These are phyloP conservation scores for Vanrija sp. DNA, from an alignment of 1,284 basidiomycete species.

Conservation along the genomic window DNA sequence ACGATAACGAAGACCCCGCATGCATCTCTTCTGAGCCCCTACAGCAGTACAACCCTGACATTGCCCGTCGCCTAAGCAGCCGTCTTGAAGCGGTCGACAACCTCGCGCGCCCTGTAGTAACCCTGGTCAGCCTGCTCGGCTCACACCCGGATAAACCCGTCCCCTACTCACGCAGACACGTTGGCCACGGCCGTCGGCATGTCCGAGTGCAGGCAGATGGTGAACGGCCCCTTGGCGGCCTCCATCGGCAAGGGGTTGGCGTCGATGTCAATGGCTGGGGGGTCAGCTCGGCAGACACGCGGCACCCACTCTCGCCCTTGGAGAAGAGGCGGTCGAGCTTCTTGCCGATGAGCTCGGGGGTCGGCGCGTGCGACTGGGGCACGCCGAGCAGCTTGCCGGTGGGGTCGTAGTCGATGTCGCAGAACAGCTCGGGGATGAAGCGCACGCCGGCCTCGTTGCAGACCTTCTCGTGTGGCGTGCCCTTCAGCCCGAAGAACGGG, in stretches of 20 bases:
- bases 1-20: too few species aligned
- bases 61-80: too few species aligned
- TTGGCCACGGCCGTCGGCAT: slow-evolving; percentile 22
- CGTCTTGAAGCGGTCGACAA: too few species aligned
- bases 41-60: too few species aligned
- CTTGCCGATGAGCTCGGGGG: slow-evolving; percentile 56
- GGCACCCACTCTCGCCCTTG: slow-evolving; percentile 53
- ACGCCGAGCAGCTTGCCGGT: slow-evolving; percentile 34
- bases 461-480: slow-evolving; percentile 37
- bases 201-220: slow-evolving; percentile 55
- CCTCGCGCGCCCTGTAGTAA: too few species aligned
- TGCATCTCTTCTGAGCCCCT: too few species aligned
- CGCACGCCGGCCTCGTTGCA: slow-evolving; percentile 35
- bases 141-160: too few species aligned
- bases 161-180: neutral
- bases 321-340: slow-evolving; percentile 70
- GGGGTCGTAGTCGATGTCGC: slow-evolving; percentile 36
- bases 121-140: too few species aligned
- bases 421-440: slow-evolving; percentile 39
- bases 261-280: slow-evolving; percentile 11
- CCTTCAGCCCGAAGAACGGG: slow-evolving; percentile 42
- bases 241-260: slow-evolving; percentile 11
- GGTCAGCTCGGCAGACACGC: neutral
- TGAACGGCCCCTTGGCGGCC: slow-evolving; percentile 55
- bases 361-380: slow-evolving; percentile 20